These are phyloP conservation scores for Termitomyces sp. DNA, from an alignment of 768 basidiomycete genomes.

Conservation along the genomic window DNA sequence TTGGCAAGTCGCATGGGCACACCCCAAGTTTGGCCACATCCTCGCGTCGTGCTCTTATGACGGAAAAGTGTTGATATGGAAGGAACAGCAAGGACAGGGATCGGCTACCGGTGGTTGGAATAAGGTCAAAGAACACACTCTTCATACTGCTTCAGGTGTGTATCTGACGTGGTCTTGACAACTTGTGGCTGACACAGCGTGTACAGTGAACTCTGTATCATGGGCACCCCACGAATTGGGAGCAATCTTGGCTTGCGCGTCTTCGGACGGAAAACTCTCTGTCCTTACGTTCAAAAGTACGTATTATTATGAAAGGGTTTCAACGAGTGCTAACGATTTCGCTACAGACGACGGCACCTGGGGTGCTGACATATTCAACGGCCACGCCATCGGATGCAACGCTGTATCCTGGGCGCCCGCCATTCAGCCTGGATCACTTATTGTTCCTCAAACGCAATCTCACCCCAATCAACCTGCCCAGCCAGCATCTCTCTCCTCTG, in stretches of 20 bases:
- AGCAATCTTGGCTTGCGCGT: conserved; percentile 94
- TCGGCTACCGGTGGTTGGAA: conserved; percentile 67
- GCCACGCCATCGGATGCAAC: conserved; percentile 94
- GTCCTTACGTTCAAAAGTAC: conserved; percentile 94
- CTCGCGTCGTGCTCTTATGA: conserved; percentile 99
- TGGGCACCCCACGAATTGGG: conserved; percentile 99
- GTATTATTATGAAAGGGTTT: conserved; percentile 11
- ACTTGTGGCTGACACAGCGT: not conserved
- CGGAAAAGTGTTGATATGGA: conserved; percentile 98
- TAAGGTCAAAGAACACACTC: conserved; percentile 91
- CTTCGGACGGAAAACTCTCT: conserved; percentile 94
- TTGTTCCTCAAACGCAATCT: conserved; percentile 52
- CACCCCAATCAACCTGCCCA: conserved; percentile 39
- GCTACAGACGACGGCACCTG: conserved; percentile 88
- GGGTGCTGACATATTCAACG: conserved; percentile 92
- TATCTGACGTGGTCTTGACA: not conserved
- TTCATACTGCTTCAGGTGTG: conserved; percentile 91
- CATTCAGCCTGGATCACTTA: conserved; percentile 78
- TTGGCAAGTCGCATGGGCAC: conserved; percentile 98
- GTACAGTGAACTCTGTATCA: conserved; percentile 88
- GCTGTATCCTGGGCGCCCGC: conserved; percentile 98
- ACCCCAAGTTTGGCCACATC: conserved; percentile 95
- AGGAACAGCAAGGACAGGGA: conserved; percentile 69
- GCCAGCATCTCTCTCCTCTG: conserved; percentile 40
- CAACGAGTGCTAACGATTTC: not conserved